Evolutionary conservation across 2,329 filamentous ascomycete species (phyloP).

Genomic region (Fusarium temperatum): DNA sequence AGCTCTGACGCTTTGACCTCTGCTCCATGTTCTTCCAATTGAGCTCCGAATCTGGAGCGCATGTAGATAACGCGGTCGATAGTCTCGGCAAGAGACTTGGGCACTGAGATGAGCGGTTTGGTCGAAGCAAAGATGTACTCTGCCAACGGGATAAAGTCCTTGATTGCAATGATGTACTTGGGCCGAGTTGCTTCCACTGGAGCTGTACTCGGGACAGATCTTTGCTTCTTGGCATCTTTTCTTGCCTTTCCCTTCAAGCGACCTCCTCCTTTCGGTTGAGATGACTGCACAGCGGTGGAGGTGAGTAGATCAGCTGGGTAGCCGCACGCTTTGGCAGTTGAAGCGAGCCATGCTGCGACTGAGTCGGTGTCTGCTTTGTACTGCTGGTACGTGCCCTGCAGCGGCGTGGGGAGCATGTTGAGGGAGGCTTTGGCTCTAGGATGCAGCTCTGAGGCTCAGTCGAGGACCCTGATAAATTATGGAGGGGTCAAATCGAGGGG

Average conservation of each 20-base stretch:
- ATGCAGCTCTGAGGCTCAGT: not conserved
- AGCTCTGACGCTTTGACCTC: constrained; percentile 40
- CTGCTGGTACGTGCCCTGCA: constrained; percentile 35
- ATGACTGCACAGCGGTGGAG: not conserved
- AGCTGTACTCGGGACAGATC: not conserved
- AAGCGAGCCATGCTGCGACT: not conserved
- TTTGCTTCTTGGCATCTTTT: constrained; percentile 14
- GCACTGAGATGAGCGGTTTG: not conserved
- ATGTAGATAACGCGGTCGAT: not conserved
- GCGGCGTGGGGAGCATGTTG: constrained; percentile 30
- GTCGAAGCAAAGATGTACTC: not conserved
- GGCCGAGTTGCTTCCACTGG: not conserved
- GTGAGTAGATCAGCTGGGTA: constrained; percentile 36
- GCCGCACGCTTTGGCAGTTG: not conserved
- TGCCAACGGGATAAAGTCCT: not conserved
- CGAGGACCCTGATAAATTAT: not conserved
- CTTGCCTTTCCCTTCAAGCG: constrained; percentile 44
- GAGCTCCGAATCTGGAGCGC: not conserved
- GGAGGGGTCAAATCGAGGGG: too few species aligned
- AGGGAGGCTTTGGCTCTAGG: not conserved
- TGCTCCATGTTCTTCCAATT: not conserved
- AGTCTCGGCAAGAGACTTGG: not conserved
- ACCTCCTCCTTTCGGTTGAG: not conserved
- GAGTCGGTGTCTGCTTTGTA: not conserved
- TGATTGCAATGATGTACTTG: constrained; percentile 45